phyloP scores from a whole-genome alignment of 225 moss, liverwort and hornwort species.

The Straminergon stramineum region DNA sequence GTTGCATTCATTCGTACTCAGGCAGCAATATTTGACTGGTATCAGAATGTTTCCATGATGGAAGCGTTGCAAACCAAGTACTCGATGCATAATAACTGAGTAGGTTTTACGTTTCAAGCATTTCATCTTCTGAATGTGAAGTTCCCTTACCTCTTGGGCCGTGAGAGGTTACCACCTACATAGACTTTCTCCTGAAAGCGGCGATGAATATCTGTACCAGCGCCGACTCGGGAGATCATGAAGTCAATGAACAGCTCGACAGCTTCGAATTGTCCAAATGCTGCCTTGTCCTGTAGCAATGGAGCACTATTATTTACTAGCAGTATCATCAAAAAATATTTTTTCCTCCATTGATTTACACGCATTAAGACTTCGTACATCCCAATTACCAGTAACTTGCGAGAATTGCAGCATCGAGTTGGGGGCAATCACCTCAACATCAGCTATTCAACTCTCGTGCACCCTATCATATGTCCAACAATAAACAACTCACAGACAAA shows the following conservation, averaged over 20 bases:
- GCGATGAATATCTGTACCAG: background rate
- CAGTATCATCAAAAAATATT: background rate
- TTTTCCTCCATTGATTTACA: background rate
- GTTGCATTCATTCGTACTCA: background rate
- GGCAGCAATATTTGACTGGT: background rate
- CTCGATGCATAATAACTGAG: too few species aligned
- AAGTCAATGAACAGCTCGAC: background rate
- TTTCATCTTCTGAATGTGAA: background rate
- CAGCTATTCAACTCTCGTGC: background rate
- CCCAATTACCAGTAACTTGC: background rate
- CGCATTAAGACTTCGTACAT: background rate
- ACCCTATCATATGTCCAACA: slow-evolving; percentile 3
- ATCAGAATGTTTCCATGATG: background rate
- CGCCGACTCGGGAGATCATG: background rate
- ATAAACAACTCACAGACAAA: slow-evolving; percentile 1
- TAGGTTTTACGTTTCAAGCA: background rate
- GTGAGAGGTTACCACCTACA: background rate
- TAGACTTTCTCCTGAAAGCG: background rate
- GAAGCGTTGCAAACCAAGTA: background rate
- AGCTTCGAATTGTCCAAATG: background rate
- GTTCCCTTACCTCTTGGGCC: background rate
- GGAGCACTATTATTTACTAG: background rate
- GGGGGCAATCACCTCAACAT: background rate
- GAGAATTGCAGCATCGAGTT: background rate
- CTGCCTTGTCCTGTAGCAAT: background rate